Conservation (phyloP, 225 moss, liverwort and hornwort species). For the Pleurozium schreberi region DNA sequence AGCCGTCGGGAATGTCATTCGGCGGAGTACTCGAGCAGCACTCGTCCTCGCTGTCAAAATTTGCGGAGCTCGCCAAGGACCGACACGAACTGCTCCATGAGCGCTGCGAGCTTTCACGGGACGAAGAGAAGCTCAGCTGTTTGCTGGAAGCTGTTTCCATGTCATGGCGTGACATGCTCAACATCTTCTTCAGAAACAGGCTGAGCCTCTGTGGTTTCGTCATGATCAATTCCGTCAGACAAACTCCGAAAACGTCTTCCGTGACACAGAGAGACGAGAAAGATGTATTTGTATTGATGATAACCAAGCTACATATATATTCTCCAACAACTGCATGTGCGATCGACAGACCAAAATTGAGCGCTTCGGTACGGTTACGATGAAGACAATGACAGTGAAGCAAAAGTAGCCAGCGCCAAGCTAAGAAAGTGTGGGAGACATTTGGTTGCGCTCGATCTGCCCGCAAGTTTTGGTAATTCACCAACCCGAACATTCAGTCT, state of each 20-base stretch:
- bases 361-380: not conserved
- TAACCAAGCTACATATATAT: not conserved
- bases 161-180: not conserved
- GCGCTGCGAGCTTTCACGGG: not conserved
- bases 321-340: not conserved
- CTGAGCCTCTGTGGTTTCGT: not conserved
- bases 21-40: not conserved
- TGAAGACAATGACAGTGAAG: not conserved
- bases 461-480: not conserved
- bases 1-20: conserved; percentile 43
- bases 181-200: not conserved
- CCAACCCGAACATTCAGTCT: not conserved
- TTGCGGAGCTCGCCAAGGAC: not conserved
- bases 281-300: not conserved
- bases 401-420: not conserved
- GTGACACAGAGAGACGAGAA: not conserved
- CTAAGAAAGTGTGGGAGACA: not conserved
- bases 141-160: not conserved
- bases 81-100: not conserved
- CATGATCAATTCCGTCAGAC: not conserved
- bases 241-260: not conserved
- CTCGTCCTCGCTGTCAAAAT: not conserved
- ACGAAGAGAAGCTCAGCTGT: not conserved
- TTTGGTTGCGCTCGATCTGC: not conserved
- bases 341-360: not conserved